Evolutionary conservation across 192 early-diverging fungal species (phyloP).

Genomic region (Coemansia sp.): DNA sequence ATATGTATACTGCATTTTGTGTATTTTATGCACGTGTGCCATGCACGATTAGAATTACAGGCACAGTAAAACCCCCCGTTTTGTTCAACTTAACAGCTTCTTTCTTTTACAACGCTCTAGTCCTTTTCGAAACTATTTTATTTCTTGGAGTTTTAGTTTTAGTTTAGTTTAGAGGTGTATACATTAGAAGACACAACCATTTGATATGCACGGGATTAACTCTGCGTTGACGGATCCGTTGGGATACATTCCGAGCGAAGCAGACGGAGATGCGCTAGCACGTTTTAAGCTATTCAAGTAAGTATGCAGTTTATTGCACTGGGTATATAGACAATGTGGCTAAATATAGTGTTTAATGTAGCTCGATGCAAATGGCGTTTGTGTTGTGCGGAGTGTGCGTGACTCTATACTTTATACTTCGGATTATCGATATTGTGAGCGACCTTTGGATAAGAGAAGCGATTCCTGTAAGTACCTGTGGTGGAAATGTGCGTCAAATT

Average conservation of each 20-base stretch:
- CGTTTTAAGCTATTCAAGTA: constrained; percentile 46
- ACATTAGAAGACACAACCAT: neutral
- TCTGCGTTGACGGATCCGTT: constrained; percentile 1
- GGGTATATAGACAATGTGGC: neutral
- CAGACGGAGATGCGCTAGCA: constrained; percentile 14
- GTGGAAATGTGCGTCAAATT: neutral
- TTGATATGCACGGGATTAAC: neutral
- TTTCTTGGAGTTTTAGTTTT: too few species aligned
- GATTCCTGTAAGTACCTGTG: constrained; percentile 28
- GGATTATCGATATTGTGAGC: constrained; percentile 33
- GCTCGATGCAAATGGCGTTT: constrained; percentile 45
- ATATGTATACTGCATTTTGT: too few species aligned
- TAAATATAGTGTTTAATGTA: constrained; percentile 17
- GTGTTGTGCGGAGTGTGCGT: constrained; percentile 26
- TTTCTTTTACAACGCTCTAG: too few species aligned
- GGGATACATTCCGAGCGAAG: constrained; percentile 27
- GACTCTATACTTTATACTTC: constrained; percentile 31
- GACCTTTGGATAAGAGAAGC: constrained; percentile 45
- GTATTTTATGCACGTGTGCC: too few species aligned
- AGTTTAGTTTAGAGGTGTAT: too few species aligned
- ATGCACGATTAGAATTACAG: too few species aligned
- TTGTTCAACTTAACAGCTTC: too few species aligned
- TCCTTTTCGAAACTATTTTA: too few species aligned
- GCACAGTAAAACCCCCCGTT: too few species aligned
- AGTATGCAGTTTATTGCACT: neutral